phyloP scores from a whole-genome alignment of 164 flowering plant species.

The Warburgia ugandensis region DNA sequence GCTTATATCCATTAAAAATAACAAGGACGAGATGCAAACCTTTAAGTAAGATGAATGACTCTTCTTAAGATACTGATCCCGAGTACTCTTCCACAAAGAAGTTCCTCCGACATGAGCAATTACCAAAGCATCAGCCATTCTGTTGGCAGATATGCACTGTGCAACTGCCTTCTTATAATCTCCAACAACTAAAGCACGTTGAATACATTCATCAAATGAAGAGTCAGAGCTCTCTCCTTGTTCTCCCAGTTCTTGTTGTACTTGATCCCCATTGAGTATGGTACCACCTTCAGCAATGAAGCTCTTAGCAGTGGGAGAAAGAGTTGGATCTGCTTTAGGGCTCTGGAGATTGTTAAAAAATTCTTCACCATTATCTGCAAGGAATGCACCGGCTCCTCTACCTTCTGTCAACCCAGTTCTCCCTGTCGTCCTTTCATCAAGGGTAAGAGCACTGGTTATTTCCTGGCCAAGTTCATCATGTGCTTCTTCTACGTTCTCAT shows the following conservation, averaged over 20 bases:
- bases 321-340: conserved; percentile 76
- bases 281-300: conserved; percentile 25
- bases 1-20: conserved; percentile 1
- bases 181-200: conserved; percentile 87
- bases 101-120: conserved; percentile 89
- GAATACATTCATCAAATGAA: conserved; percentile 69
- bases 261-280: conserved; percentile 31
- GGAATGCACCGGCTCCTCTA: conserved; percentile 22
- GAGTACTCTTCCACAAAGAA: conserved; percentile 85
- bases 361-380: conserved; percentile 81
- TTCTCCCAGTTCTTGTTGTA: conserved; percentile 35
- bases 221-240: conserved; percentile 45
- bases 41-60: conserved; percentile 67
- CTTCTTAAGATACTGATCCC: conserved; percentile 73
- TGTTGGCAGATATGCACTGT: conserved; percentile 73
- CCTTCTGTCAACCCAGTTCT: conserved; percentile 21
- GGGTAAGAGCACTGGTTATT: conserved; percentile 27
- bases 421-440: conserved; percentile 42
- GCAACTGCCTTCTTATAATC: conserved; percentile 89
- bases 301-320: conserved; percentile 33
- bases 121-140: conserved; percentile 95
- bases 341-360: conserved; percentile 96
- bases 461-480: conserved; percentile 49
- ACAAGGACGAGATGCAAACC: conserved; percentile 31
- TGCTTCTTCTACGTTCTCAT: conserved; percentile 18